Conservation (phyloP, 306 rosid genomes). For the Vachellia collinsii region DNA sequence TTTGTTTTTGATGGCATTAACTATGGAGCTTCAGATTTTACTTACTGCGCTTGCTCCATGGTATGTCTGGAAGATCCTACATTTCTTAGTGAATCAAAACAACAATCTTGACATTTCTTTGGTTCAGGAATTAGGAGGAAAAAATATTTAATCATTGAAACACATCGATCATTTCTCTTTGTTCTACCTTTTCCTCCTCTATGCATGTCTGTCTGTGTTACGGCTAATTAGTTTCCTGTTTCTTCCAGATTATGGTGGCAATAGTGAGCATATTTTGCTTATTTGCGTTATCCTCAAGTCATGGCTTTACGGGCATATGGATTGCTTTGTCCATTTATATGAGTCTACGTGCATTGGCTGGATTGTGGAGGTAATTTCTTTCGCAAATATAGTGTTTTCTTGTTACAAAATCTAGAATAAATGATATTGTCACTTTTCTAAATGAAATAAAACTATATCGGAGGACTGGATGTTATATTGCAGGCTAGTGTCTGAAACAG, state of each 20-base stretch:
- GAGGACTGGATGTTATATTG: neutral
- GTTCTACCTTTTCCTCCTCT: neutral
- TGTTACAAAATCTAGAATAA: neutral
- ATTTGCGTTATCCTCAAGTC: conserved; percentile 57
- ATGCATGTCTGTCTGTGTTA: neutral
- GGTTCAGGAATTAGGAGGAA: neutral
- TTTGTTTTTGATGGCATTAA: conserved; percentile 90
- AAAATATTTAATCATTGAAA: neutral
- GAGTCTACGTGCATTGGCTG: conserved; percentile 71
- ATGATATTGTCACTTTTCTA: neutral
- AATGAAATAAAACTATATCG: neutral
- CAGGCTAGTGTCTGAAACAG: conserved; percentile 85
- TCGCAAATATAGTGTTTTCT: neutral
- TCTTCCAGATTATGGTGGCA: conserved; percentile 77
- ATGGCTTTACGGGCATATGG: conserved; percentile 86
- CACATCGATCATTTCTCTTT: neutral
- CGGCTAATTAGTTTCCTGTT: conserved; percentile 21
- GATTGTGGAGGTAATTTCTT: conserved; percentile 76
- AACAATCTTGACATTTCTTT: neutral
- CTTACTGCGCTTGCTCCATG: conserved; percentile 83
- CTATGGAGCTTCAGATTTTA: conserved; percentile 91
- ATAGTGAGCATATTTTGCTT: conserved; percentile 45
- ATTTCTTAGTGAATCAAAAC: neutral
- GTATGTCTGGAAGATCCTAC: conserved; percentile 44
- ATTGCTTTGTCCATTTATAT: conserved; percentile 78